These are phyloP conservation scores for Microsporum canis DNA, from an alignment of 2,329 filamentous ascomycete genomes.

Conservation along the genomic window DNA sequence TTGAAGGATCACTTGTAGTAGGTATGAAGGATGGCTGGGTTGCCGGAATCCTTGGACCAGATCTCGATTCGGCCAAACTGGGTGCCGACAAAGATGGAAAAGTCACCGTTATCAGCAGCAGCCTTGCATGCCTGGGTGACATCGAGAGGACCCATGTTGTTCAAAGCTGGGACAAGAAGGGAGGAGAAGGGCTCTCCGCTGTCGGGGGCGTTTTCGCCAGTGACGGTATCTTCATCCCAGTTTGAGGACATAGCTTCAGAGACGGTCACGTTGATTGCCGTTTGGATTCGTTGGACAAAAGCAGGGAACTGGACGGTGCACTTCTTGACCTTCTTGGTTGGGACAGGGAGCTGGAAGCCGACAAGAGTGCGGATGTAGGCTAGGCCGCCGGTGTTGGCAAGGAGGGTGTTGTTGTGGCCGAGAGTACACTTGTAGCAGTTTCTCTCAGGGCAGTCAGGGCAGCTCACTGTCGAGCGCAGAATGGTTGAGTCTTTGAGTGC, in stretches of 20 bases:
- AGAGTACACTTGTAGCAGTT: slow-evolving; percentile 7
- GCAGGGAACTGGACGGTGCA: slow-evolving; percentile 8
- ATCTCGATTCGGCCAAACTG: slow-evolving; percentile 3
- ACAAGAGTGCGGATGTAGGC: slow-evolving; percentile 1
- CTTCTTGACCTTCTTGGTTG: not conserved
- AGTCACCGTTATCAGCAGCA: not conserved
- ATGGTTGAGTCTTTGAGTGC: slow-evolving; percentile 5
- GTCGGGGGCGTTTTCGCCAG: not conserved
- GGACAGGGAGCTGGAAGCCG: slow-evolving; percentile 3
- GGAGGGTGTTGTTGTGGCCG: not conserved
- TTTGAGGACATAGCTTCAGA: not conserved
- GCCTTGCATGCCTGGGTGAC: slow-evolving; percentile 3
- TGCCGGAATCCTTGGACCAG: slow-evolving; percentile 7
- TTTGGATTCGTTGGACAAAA: not conserved
- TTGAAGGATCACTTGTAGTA: not conserved
- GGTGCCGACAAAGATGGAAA: not conserved
- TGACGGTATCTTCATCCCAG: slow-evolving; percentile 5
- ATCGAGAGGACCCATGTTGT: slow-evolving; percentile 1
- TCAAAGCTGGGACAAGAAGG: not conserved
- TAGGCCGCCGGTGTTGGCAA: not conserved
- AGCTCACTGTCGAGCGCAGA: not conserved
- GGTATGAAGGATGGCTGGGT: slow-evolving; percentile 3
- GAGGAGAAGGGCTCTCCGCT: not conserved
- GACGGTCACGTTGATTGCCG: slow-evolving; percentile 1
- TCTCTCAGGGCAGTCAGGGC: slow-evolving; percentile 3